phyloP scores from a whole-genome alignment of 352 stramenopile species.

The Phytophthora vignae region DNA sequence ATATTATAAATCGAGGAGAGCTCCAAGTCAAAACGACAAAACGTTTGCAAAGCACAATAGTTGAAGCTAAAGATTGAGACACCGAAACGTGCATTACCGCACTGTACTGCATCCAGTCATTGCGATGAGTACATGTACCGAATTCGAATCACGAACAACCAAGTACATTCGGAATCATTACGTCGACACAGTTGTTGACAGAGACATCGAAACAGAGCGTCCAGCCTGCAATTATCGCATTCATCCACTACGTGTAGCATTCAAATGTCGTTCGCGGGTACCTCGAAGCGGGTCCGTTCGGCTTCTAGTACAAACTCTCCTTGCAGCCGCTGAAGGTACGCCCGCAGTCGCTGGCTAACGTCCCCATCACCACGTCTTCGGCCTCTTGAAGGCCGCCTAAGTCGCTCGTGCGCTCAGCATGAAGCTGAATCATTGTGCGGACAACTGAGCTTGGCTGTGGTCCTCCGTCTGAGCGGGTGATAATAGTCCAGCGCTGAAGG shows the following conservation, averaged over 20 bases:
- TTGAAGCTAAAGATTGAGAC: no score
- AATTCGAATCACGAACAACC: no score
- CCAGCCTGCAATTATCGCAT: not conserved
- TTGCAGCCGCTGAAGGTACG: slow-evolving; percentile 13
- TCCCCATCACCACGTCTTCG: slow-evolving; percentile 18
- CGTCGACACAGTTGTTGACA: not conserved
- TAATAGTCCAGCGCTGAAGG: slow-evolving; percentile 30
- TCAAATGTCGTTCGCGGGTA: not conserved
- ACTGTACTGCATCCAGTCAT: no score
- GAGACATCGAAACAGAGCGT: not conserved
- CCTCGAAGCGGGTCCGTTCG: not conserved
- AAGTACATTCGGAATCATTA: no score
- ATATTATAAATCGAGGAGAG: no score
- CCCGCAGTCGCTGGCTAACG: slow-evolving; percentile 7
- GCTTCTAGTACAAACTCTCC: slow-evolving; percentile 2
- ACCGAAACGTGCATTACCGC: no score
- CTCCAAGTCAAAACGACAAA: no score
- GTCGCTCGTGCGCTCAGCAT: not conserved
- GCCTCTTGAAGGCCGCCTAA: not conserved
- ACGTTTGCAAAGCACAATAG: no score
- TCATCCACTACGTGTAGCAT: not conserved
- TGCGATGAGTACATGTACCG: no score
- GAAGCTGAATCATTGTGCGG: slow-evolving; percentile 19
- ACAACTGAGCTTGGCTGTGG: slow-evolving; percentile 6
- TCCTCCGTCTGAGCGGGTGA: slow-evolving; percentile 9